Base-by-base conservation (phyloP, 495 filamentous ascomycete species). In the Penicillium simplicissimum region DNA sequence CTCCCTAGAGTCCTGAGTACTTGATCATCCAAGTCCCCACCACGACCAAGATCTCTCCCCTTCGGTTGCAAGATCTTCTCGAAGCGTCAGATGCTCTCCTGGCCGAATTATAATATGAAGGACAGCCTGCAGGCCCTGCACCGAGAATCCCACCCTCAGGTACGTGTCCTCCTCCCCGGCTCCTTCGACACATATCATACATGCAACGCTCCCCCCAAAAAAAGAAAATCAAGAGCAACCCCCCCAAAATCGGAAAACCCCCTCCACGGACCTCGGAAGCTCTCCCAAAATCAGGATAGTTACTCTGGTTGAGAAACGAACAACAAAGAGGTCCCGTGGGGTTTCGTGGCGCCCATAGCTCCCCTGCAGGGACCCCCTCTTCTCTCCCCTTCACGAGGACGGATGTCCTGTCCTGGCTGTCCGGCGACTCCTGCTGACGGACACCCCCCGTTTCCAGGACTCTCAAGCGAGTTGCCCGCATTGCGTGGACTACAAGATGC, bases 401-500 rank as follows among this genome's bases (percentile, higher is more conserved):
- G n/a, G 10, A n/a, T 36, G 11, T 25, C 28, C 28, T 31, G 28
- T 43, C 48, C 28, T 34, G 28, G 28, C 28, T 31, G 4, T 31
- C 28, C 6, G 28, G 28, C 28, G 15, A 1, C 7, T 17, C 33
- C 31, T 43, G 56, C 56, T 58, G 33, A 58, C 56, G 11, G 28
- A 31, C 6, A 7, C 28, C 28, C 4, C 57, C 36, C 43, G 19
- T 13, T 43, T 58, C 25, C 35, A 54, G 58, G 47, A 60, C 34
- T n/a, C 49, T n/a, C 23, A 43, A n/a, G 19, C 35, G 21, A 23
- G 49, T n/a, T 78, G 76, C 61, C 59, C 72, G 28, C 73, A 73
- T 58, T 79, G 72, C 60, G 40, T 67, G 33, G 72, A 71, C 54
- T 70, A 70, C 65, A 77, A 66, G 13, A 74, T 74, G 53, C 36